phyloP scores from a whole-genome alignment of 176 grass and related monocot genomes.

The Cenchrus fungigraminus region DNA sequence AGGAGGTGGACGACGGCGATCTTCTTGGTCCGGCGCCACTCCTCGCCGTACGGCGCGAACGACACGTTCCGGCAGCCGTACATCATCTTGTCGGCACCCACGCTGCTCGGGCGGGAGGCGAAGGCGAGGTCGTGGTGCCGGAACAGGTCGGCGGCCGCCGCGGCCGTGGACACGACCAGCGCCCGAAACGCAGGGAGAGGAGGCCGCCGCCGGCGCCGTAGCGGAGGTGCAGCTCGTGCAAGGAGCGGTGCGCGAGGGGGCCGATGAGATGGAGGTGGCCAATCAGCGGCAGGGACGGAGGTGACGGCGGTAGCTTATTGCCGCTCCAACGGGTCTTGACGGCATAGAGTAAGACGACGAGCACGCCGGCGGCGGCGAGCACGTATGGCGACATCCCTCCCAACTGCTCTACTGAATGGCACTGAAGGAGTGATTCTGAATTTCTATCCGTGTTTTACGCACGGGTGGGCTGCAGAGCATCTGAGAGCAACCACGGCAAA shows the following conservation, averaged over 20 bases:
- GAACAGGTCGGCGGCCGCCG: slow-evolving; percentile 42
- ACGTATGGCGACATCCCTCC: too few species aligned
- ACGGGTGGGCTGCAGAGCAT: too few species aligned
- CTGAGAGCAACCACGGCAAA: too few species aligned
- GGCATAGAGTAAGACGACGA: too few species aligned
- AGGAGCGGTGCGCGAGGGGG: slow-evolving; percentile 43
- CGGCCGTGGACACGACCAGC: slow-evolving; percentile 45
- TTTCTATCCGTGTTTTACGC: too few species aligned
- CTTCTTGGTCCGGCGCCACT: slow-evolving; percentile 52
- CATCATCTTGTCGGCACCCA: slow-evolving; percentile 12
- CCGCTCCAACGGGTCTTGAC: too few species aligned
- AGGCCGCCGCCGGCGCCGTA: slow-evolving; percentile 31
- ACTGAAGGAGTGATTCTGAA: too few species aligned
- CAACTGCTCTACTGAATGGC: too few species aligned
- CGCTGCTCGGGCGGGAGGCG: slow-evolving; percentile 42
- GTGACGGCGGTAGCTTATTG: too few species aligned
- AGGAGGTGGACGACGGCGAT: slow-evolving; percentile 46
- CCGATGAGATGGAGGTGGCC: neutral
- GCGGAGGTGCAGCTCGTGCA: slow-evolving; percentile 23
- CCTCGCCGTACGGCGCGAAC: slow-evolving; percentile 42
- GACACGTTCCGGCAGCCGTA: slow-evolving; percentile 40
- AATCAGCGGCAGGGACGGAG: too few species aligned
- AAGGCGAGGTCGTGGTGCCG: slow-evolving; percentile 50
- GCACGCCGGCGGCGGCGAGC: too few species aligned
- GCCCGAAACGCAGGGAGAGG: slow-evolving; percentile 40